A percentile compares a stretch with the other conserved stretches of the same genome.
phyloP scores from a whole-genome alignment of 225 moss, liverwort and hornwort genomes.

The Pseudisothecium myosuroides region DNA sequence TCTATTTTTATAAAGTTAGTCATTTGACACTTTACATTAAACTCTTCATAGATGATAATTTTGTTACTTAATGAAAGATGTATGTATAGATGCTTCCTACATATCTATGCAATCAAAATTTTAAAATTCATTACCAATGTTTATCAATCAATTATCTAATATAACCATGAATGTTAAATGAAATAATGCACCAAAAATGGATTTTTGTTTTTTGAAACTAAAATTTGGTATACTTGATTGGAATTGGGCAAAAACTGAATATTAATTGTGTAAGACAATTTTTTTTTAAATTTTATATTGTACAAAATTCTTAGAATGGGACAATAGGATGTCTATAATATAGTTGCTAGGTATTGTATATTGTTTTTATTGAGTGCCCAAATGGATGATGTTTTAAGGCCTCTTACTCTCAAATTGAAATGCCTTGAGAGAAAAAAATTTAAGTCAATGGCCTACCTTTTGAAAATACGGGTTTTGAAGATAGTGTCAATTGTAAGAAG shows the following conservation, averaged over 20 bases:
- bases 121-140: not conserved
- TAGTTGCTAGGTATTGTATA: not conserved
- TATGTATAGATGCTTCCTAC: not conserved
- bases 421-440: not conserved
- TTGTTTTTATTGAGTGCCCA: fast-evolving
- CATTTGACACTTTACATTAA: not conserved
- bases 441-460: not conserved
- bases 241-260: not conserved
- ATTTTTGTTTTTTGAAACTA: not conserved
- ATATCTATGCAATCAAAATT: not conserved
- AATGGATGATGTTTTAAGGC: not conserved
- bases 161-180: not conserved
- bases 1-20: not conserved
- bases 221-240: not conserved
- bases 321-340: not conserved
- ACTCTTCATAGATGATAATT: not conserved
- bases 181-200: not conserved
- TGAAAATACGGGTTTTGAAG: not conserved
- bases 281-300: no score
- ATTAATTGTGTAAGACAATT: not conserved
- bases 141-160: not conserved
- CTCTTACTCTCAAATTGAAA: not conserved
- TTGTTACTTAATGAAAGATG: not conserved
- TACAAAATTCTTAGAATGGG: not conserved
- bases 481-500: not conserved